phyloP scores from a whole-genome alignment of 768 basidiomycete species.

The Tylopilus vinaceipallidus region DNA sequence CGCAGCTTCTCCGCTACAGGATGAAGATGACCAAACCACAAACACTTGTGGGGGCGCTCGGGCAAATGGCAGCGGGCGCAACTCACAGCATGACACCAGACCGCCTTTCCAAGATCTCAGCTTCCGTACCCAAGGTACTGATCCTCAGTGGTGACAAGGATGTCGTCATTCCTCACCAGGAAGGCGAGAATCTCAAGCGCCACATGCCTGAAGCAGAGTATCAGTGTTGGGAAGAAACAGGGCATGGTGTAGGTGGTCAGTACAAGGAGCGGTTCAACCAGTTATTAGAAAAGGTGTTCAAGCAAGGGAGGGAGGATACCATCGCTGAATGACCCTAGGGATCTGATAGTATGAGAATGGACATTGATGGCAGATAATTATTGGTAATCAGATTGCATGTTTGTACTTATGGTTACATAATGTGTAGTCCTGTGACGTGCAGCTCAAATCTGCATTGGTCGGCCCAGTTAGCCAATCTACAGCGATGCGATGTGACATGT shows the following conservation, averaged over 20 bases:
- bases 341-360: too few relatives aligned
- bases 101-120: conserved; percentile 48
- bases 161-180: conserved; percentile 48
- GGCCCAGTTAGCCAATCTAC: background rate
- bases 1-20: conserved; percentile 47
- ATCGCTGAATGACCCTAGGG: background rate
- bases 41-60: conserved; percentile 56
- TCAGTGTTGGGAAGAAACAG: conserved; percentile 57
- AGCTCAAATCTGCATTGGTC: background rate
- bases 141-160: conserved; percentile 72
- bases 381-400: background rate
- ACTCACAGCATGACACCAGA: conserved; percentile 58
- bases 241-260: conserved; percentile 62
- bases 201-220: conserved; percentile 59
- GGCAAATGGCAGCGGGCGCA: conserved; percentile 68
- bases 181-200: conserved; percentile 51
- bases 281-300: conserved; percentile 54
- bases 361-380: too few relatives aligned
- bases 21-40: conserved; percentile 57
- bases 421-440: too few relatives aligned
- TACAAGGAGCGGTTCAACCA: conserved; percentile 47
- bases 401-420: too few relatives aligned
- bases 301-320: conserved; percentile 40
- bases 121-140: conserved; percentile 59
- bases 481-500: background rate